Percentiles rank a stretch among this genome's conserved stretches.
phyloP scores from a whole-genome alignment of 345 rosid species.

The Cardiospermum halicacabum region DNA sequence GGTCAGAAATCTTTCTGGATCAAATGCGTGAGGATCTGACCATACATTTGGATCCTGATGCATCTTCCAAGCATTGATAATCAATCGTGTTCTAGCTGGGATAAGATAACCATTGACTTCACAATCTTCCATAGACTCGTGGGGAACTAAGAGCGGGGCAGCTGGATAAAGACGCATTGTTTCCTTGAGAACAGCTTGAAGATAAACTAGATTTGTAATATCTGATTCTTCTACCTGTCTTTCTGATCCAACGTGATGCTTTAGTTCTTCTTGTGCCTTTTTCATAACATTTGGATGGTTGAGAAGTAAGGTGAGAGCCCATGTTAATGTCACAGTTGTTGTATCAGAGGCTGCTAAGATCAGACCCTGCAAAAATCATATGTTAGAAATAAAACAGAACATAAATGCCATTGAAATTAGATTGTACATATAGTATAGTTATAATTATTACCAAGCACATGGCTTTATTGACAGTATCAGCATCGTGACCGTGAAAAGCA shows the following conservation, averaged over 20 bases:
- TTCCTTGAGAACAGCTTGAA: slow-evolving; percentile 26
- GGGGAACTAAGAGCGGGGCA: slow-evolving; percentile 15
- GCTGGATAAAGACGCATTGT: slow-evolving; percentile 19
- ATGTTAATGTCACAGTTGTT: slow-evolving; percentile 11
- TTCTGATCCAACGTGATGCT: slow-evolving; percentile 17
- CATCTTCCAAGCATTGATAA: slow-evolving; percentile 22
- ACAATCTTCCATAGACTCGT: slow-evolving; percentile 22
- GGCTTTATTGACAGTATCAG: slow-evolving; percentile 32
- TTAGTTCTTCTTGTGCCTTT: slow-evolving; percentile 23
- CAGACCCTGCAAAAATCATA: slow-evolving; percentile 7
- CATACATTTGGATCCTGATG: slow-evolving; percentile 24
- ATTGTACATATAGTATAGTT: neutral
- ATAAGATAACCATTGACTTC: slow-evolving; percentile 17
- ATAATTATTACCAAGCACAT: slow-evolving; percentile 25
- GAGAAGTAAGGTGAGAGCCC: slow-evolving; percentile 21
- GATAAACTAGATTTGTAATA: slow-evolving; percentile 15
- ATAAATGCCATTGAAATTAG: neutral
- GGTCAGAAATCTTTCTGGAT: slow-evolving; percentile 25
- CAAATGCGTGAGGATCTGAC: slow-evolving; percentile 19
- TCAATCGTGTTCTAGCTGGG: slow-evolving; percentile 21
- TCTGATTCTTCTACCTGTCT: slow-evolving; percentile 23
- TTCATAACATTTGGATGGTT: slow-evolving; percentile 6
- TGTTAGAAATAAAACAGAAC: neutral
- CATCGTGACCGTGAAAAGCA: slow-evolving; percentile 22
- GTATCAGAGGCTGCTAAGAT: slow-evolving; percentile 22